Base-by-base conservation (phyloP, 495 filamentous ascomycete species). In the Lasiosphaeriaceae sp. region DNA sequence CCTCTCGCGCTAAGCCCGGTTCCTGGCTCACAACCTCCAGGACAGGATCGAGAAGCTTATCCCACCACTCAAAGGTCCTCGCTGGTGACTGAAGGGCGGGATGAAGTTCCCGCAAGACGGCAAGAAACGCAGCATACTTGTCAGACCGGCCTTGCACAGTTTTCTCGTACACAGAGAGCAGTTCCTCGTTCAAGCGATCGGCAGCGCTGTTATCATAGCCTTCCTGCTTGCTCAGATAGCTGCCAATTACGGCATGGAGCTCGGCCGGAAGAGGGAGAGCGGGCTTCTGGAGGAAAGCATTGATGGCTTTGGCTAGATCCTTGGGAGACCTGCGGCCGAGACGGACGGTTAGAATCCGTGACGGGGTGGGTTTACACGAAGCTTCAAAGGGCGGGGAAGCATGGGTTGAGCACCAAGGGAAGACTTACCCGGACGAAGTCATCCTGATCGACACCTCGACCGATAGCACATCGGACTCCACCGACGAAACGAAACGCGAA, bases 171-270 rank as follows among this genome's bases (percentile, higher is more conserved):
- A 89, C 68, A 17, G 69, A 69, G 20, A 86, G 71, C 3, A 91
- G 73, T 55, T 90, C 87, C 11, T 88, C 84, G 47, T 88, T 84
- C 51, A 89, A 71, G 26, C 82, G 80, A 46, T 86, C 80, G 11
- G 79, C 75, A 24, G 82, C 79, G 45, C 74, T 69, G 34, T 86
- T 84, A 52, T 88, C 86, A 50, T 78, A 74, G 48, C 75, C 74
- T 45, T 65, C 60, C 62, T 86, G 80, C 59, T 79, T 82, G 35
- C 82, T 78, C 23, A 89, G 73, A 70, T 87, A 90, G 34, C 71
- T 71, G 43, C 83, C 71, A 31, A 91, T 80, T 20, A 82, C 71
- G 31, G 74, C 66, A 55, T 77, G 62, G 48, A 87, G 70, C 49
- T 85, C 81, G 56, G 83, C 73, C 26, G 88, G 83, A n/a, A 90